Evolutionary conservation across 257 asterid genomes (phyloP).

Genomic region (Ocimum tenuiflorum): DNA sequence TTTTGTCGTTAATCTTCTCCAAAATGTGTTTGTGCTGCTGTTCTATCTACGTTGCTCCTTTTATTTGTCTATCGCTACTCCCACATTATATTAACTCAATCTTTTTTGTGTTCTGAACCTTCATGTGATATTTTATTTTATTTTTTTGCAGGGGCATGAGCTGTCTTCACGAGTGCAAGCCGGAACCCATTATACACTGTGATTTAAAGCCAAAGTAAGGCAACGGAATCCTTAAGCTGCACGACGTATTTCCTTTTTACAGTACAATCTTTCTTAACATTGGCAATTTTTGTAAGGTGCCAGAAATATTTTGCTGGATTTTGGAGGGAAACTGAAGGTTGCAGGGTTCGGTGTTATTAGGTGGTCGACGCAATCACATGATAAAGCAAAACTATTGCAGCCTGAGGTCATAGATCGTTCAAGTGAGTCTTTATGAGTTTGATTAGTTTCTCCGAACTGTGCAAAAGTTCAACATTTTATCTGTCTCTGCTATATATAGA

Average conservation of each 20-base stretch:
- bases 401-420: constrained; percentile 69
- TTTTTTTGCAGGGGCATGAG: constrained; percentile 74
- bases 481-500: constrained; percentile 33
- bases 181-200: constrained; percentile 89
- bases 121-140: constrained; percentile 10
- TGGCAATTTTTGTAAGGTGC: constrained; percentile 85
- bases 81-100: not conserved
- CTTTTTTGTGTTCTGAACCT: constrained; percentile 1
- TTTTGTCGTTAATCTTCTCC: not conserved
- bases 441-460: not conserved
- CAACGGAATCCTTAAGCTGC: constrained; percentile 50
- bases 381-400: constrained; percentile 65
- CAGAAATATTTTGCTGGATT: constrained; percentile 98
- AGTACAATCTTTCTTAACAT: constrained; percentile 42
- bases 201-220: constrained; percentile 94
- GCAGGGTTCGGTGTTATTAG: constrained; percentile 81
- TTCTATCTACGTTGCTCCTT: no score
- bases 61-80: no score
- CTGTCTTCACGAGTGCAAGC: constrained; percentile 97
- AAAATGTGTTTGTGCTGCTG: not conserved
- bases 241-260: not conserved
- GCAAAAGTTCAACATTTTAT: not conserved
- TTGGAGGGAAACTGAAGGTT: constrained; percentile 95
- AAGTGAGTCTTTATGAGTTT: constrained; percentile 39
- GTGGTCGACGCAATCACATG: constrained; percentile 57